A percentile compares a stretch with the other conserved stretches of the same genome.
phyloP scores from a whole-genome alignment of 1,284 basidiomycete species.

The Rhodotorula sp. region DNA sequence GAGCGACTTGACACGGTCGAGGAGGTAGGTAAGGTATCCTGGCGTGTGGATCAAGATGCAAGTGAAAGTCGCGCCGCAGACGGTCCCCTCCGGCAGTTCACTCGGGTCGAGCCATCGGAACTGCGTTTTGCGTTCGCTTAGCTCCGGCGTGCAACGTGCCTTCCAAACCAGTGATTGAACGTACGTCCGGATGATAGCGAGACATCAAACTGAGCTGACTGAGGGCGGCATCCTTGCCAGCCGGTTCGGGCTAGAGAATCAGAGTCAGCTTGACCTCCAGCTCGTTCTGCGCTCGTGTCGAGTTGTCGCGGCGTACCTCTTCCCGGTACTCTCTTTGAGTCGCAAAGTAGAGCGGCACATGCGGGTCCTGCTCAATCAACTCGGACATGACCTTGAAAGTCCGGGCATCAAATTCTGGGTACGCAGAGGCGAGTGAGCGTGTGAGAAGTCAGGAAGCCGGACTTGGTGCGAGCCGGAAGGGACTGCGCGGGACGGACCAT shows the following conservation, averaged over 20 bases:
- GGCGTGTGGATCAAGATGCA: constrained; percentile 69
- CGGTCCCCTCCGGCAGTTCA: constrained; percentile 55
- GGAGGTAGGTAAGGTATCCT: constrained; percentile 66
- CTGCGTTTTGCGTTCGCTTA: constrained; percentile 49
- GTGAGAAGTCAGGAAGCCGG: neutral
- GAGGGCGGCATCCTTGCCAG: constrained; percentile 12
- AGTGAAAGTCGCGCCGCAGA: constrained; percentile 60
- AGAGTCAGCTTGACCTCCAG: neutral
- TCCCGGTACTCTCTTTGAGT: constrained; percentile 62
- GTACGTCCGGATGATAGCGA: constrained; percentile 30
- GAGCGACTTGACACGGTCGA: constrained; percentile 60
- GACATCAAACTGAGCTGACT: constrained; percentile 22
- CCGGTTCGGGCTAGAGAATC: neutral
- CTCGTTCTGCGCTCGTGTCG: neutral
- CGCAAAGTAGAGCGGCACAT: constrained; percentile 63
- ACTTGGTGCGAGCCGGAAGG: neutral
- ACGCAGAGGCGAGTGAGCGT: neutral
- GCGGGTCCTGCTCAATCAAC: constrained; percentile 60
- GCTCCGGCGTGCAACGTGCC: neutral
- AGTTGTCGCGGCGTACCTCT: constrained; percentile 45
- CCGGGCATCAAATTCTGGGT: constrained; percentile 64
- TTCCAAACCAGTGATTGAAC: neutral
- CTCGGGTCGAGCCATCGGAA: constrained; percentile 56
- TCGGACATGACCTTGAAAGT: constrained; percentile 72
- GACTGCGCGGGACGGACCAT: constrained; percentile 12